Base-by-base conservation (phyloP, 495 filamentous ascomycete species). In the Talaromyces borbonicus region DNA sequence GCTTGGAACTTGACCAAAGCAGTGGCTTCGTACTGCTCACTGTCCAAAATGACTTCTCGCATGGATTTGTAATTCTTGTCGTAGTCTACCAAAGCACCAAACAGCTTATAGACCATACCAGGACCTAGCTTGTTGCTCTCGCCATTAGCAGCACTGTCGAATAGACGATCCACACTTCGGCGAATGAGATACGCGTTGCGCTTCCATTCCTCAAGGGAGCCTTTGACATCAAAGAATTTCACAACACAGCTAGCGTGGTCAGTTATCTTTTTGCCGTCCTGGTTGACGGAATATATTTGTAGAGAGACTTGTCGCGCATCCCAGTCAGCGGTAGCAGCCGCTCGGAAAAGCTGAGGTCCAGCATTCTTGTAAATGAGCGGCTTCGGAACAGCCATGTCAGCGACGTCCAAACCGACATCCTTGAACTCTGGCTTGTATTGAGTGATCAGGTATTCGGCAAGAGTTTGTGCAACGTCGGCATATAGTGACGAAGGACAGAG, bases 31-130 rank as follows among this genome's bases (percentile, higher is more conserved):
- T 79, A 77, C 12, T 78, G 71, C 1, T 69, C 67, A 57, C 79
- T 84, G 58, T 88, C 77, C 8, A 93, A 72, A 41, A 87, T 79
- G 36, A 90, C 81, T 46, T 89, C 83, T 45, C 83, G 74, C 75
- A 87, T 78, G 9, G 80, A 79, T 42, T 69, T 66, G 58, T 82
- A 87, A 15, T 69, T 63, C 1, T 50, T 58, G 35, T 71, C 67
- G 51, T 83, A 85, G 42, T 84, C 74, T 19, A 83, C 82, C 3
- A 86, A 59, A 32, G 78, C 69, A 8, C 65, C 52, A 49, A 88
- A 79, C 18, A 85, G 62, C 55, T 83, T 81, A 62, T 87, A 88
- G 5, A 75, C 79, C 58, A 86, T 70, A 12, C 75, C 73, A 1
- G 74, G 69, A 14, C 72, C 67, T 40, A 79, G 38, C 37, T 54